Base-by-base conservation (phyloP, 441 rosid genomes). In the Pelargonium fulgidum region DNA sequence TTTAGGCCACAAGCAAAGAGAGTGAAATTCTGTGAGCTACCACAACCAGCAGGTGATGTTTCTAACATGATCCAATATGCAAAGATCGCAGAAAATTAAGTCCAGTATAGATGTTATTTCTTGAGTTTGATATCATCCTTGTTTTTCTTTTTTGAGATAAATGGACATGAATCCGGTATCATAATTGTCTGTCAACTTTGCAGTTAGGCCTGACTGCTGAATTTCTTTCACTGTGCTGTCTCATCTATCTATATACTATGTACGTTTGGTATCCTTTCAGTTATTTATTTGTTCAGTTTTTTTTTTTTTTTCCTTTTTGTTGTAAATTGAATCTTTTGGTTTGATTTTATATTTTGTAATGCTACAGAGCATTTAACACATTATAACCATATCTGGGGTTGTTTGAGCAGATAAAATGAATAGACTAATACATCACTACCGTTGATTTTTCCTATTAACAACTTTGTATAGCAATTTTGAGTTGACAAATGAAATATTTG, bases 391-490 rank as follows among this genome's bases (percentile, higher is more conserved):
- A 19, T 20, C 13, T 7, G 26, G 39, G 62, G 62, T 58, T 58
- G 26, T 11, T 19, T 58, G 62, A 4, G 62, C 29, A 19, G 11
- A 24, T 19, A 54, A 54, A 54, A 54, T 19, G 17, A 7, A 54
- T 16, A 54, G 61, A 16, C 24, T 7, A 19, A 22, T 33, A 3
- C 39, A 33, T 33, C 39, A 39, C 8, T 39, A 39, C 42, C 1
- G 42, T 39, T 39, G 42, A 7, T 6, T 39, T 36, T 7, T 10
- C 42, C 10, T 58, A 9, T 58, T 58, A 13, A 58, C 64, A 22
- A 59, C 64, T 59, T 59, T 59, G n/a, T 59, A 3, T 22, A 59
- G n/a, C 9, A 59, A 59, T 22, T 54, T 59, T 20, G 64, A 22
- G 11, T 29, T 33, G 4, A 61, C 7, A 24, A 11, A 61, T 61